Evolutionary conservation across 805 yeast species (phyloP), one percentile per base, ranked within the genome.

Genomic region (Yarrowia sp.): DNA sequence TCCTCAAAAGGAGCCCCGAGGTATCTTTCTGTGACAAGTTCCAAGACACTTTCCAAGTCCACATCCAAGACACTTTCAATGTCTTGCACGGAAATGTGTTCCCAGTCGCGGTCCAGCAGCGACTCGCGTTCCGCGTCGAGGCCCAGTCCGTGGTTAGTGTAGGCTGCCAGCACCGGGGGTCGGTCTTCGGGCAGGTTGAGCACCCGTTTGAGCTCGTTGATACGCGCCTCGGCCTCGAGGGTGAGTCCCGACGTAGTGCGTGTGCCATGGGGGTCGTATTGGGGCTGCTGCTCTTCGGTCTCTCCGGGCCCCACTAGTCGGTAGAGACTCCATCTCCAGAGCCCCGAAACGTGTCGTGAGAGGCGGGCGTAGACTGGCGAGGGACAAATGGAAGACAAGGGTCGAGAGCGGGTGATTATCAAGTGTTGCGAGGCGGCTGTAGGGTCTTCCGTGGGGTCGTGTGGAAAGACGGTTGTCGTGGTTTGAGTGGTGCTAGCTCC

Each of bases 361-460:
- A 51, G 43, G 4, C 59, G 43, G 10, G 59, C 59, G 43, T 51
- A 17, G 14, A 51, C 59, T 1, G 59, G 43, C 3, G 59, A 35
- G 10, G 59, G 59, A 17, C 59, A 51, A 9, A 51, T 24, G 40
- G 56, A 32, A 12, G 40, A 32, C 56, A 49, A 32, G 28, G 56
- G 56, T 32, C 40, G 56, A 19, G 56, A 33, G 11, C 28, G 56
- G 30, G 56, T 21, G 40, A 49, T 9, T 21, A 49, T 32, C 22
- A 43, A 43, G 26, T 43, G 48, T 9, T 16, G 32, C 9, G 48
- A 43, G 19, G 19, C 28, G 26, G 28, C 17, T 6, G 28, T 9
- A 2, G 17, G 21, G 26, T 14, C 14, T 16, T 19, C 4, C 6
- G 14, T 6, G 16, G 1, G 4, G 24, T 19, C 9, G 43, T 17